These are phyloP conservation scores for Neurospora sublineolata DNA, from an alignment of 495 filamentous ascomycete species.

Conservation along the genomic window DNA sequence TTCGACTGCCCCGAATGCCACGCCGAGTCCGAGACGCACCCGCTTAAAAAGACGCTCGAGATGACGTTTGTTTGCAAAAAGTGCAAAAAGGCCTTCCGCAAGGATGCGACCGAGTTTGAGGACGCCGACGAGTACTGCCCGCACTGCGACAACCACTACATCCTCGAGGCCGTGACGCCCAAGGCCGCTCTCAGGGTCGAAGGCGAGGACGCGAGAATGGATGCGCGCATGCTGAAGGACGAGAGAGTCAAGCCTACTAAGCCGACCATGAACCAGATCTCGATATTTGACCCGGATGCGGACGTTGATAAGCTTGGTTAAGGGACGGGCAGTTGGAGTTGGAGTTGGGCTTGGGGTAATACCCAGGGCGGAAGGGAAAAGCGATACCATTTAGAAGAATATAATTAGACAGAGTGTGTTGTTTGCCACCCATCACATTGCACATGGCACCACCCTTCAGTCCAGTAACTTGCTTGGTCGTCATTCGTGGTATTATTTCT, in stretches of 20 bases:
- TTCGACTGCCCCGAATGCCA: constrained; percentile 98
- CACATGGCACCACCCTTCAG: background rate
- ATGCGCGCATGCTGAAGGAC: constrained; percentile 87
- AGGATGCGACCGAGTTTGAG: constrained; percentile 82
- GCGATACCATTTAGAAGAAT: background rate
- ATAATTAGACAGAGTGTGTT: background rate
- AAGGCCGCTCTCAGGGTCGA: constrained; percentile 73
- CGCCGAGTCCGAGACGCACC: constrained; percentile 63
- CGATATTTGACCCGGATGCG: constrained; percentile 53
- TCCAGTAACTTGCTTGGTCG: background rate
- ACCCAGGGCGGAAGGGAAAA: background rate
- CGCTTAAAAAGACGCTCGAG: constrained; percentile 63
- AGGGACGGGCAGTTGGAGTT: background rate
- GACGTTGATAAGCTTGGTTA: constrained; percentile 67
- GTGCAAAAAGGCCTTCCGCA: constrained; percentile 95
- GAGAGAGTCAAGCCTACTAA: constrained; percentile 55
- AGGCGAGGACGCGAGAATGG: constrained; percentile 75
- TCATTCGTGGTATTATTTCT: background rate
- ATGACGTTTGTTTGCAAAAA: constrained; percentile 98
- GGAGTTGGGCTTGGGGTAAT: background rate
- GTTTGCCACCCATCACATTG: background rate
- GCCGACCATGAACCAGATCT: constrained; percentile 37
- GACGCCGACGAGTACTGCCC: constrained; percentile 98
- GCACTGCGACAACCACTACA: constrained; percentile 98
- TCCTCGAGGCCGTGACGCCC: constrained; percentile 75